Base-by-base conservation (phyloP, 2,329 filamentous ascomycete species). In the Fusarium buharicum region DNA sequence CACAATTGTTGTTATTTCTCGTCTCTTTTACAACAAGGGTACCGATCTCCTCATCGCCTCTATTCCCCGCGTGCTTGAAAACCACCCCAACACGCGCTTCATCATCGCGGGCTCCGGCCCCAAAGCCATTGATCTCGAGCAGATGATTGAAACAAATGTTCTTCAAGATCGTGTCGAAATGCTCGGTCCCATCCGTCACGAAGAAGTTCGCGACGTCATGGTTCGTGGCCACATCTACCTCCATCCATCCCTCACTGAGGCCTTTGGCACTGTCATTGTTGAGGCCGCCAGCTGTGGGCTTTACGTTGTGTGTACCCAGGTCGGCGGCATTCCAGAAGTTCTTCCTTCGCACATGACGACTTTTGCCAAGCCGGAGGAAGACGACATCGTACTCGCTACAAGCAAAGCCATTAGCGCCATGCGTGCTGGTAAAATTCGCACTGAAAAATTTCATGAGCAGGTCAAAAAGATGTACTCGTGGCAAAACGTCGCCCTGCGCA, bases 391-490 rank as follows among this genome's bases (percentile, higher is more conserved):
- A 0, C 83, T 87, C 37, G 95, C 94, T 4, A 97, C 96, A 0
- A 91, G 92, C 16, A 90, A 89, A 66, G 95, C 96, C 16, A 98
- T 99, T 60, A 90, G 88, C 0, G 90, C 91, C 27, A 83, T 99
- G 52, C 88, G 94, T 39, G 90, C 90, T 6, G 94, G 93, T 67
- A 92, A 90, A 69, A 90, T 99, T 24, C 88, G 92, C 62, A 96
- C 95, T 1, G 94, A 98, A 74, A 86, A 90, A 37, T 99, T 99
- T 73, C 95, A 99, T 74, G 94, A 97, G 66, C 91, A 98, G 76
- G 95, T 99, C 62, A 93, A 94, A 76, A 91, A 91, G 80, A 98
- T 98, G 95, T 99, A 99, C 78, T 96, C 92, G 2, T 99, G 95
- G 95, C 91, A 91, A 24, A 94, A 99, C 74, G 94, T 99, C 24